A percentile compares a stretch with the other conserved stretches of the same genome.
phyloP scores from a whole-genome alignment of 2,329 filamentous ascomycete species.

The Saccharata proteae region DNA sequence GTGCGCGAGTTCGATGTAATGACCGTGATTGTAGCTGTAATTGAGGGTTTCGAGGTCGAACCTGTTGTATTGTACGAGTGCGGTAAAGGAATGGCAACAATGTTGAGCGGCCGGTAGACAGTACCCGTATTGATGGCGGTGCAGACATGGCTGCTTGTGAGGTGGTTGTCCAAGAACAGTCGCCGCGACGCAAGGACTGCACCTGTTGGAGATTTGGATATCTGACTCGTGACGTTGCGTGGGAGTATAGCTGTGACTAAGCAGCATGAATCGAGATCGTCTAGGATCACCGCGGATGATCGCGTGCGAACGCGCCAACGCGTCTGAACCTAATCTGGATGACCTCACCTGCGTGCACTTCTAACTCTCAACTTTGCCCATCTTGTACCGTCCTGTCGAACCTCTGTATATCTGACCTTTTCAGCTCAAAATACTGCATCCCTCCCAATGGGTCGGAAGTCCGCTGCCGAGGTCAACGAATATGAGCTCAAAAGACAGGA shows the following conservation, averaged over 20 bases:
- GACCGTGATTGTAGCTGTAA: background rate
- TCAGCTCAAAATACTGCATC: too few relatives aligned
- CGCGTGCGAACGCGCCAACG: conserved; percentile 8
- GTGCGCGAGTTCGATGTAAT: background rate
- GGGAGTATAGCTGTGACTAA: too few relatives aligned
- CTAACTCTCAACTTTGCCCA: background rate
- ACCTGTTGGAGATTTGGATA: too few relatives aligned
- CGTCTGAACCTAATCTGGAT: conserved; percentile 1
- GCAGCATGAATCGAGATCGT: too few relatives aligned
- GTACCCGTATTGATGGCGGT: background rate
- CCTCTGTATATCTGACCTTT: too few relatives aligned
- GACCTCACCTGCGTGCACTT: conserved; percentile 3
- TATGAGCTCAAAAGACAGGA: conserved; percentile 77
- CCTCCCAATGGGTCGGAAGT: too few relatives aligned
- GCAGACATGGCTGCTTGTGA: background rate
- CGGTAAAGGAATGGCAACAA: conserved; percentile 61
- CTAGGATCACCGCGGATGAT: too few relatives aligned
- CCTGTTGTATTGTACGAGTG: conserved; percentile 46
- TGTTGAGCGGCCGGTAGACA: conserved; percentile 17
- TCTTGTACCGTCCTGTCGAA: too few relatives aligned
- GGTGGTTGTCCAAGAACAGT: too few relatives aligned
- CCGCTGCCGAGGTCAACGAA: conserved; percentile 53
- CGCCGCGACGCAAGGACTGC: too few relatives aligned
- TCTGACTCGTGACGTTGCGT: too few relatives aligned
- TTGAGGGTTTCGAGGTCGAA: background rate